Base-by-base conservation (phyloP, 2,329 filamentous ascomycete genomes). In the Paraphaeosphaeria minitans region DNA sequence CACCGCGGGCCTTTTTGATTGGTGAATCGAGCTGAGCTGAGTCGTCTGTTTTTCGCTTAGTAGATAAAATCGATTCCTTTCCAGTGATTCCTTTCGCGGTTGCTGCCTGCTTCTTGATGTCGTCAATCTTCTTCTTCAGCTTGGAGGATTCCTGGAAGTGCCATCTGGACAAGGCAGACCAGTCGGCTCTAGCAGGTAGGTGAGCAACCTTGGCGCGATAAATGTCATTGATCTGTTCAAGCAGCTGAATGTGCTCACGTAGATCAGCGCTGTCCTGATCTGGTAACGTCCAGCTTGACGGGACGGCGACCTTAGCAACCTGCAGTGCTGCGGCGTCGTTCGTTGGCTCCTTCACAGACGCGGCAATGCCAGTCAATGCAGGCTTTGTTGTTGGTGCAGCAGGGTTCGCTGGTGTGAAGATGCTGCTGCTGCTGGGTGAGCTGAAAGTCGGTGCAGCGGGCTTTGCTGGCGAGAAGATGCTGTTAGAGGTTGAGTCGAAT, bases 1-100 rank as follows among this genome's bases (percentile, higher is more conserved):
- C 61, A 35, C 62, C 60, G 33, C 69, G 68, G 21, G 66, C 59
- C 45, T 69, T 72, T 59, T 75, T 75, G 7, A 64, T 63, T 3
- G 70, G 64, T 42, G 63, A 64, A 21, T 62, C 54, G 46, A 69
- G 59, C 4, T 62, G 65, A 7, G 29, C 19, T 5, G 62, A 63
- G 8, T 69, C 66, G 16, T 54, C 64, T 10, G 60, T 63, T 55
- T 72, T 75, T 41, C 72, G 73, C 58, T 75, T 75, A 2, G 67
- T 73, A n/a, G 72, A 75, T 24, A 75, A 48, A 8, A 60, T 60
- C 3, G 72, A 72, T 53, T 75, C 73, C 29, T 65, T 59, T 9
- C 73, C 72, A 39, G 72, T 75, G 45, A 75, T 56, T 1, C 73
- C 73, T 47, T 69, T 73, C 6, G 61, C 62, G 1, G 59, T 50